phyloP scores from a whole-genome alignment of 1,284 basidiomycete genomes.

The Xerocomus amazonicus region DNA sequence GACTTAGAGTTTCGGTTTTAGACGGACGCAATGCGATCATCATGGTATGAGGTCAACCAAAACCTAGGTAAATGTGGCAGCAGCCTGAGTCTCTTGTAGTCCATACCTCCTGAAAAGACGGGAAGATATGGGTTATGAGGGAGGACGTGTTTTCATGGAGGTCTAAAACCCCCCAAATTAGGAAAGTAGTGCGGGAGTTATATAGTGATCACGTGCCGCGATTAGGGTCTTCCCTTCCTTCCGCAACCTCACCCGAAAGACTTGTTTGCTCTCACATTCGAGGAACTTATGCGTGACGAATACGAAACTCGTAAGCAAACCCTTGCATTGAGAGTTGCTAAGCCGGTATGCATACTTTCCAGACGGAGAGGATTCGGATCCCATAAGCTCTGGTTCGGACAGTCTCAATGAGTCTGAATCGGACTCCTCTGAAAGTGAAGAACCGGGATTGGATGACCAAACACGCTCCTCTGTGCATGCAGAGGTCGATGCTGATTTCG shows the following conservation, averaged over 20 bases:
- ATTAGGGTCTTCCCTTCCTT: no score
- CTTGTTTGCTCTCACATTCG: background rate
- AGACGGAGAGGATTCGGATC: constrained; percentile 4
- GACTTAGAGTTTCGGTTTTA: no score
- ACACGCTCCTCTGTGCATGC: constrained; percentile 7
- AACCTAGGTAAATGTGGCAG: no score
- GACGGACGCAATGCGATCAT: no score
- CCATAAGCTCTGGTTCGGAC: constrained; percentile 8
- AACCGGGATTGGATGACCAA: constrained; percentile 20
- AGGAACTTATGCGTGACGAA: constrained; percentile 18
- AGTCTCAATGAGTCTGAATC: constrained; percentile 17
- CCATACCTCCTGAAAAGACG: no score
- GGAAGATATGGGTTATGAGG: no score
- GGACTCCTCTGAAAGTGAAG: constrained; percentile 14
- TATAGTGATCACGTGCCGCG: background rate
- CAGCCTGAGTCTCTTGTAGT: no score
- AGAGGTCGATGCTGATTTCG: constrained; percentile 30
- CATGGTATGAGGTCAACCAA: no score
- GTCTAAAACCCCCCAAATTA: no score
- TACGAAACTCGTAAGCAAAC: constrained; percentile 21
- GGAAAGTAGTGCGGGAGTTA: no score
- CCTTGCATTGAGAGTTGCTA: background rate
- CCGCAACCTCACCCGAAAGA: no score
- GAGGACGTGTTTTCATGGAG: no score
- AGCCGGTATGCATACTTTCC: background rate